Evolutionary conservation across 2,329 filamentous ascomycete species (phyloP), one percentile per base, ranked within the genome.

Genomic region (Apiospora koreana): DNA sequence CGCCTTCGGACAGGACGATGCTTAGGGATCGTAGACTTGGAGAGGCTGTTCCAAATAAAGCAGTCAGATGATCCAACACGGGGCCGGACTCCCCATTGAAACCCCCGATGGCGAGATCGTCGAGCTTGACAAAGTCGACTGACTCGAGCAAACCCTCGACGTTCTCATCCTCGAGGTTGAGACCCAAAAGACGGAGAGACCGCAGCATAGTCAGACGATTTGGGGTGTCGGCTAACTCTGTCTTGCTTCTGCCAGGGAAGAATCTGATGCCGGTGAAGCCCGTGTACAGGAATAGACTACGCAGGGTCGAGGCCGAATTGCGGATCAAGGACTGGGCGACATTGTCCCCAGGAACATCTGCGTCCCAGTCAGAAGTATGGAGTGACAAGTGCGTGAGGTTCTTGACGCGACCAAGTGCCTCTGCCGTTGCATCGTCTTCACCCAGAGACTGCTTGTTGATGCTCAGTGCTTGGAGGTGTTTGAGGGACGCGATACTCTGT

Each of bases 291-390:
- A 54, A 9, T 21, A 70, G 58, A 25, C 69, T 70, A 12, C 50
- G 54, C 9, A 70, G 69, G 16, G 69, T 68, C 23, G 66, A 50
- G 23, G 54, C 38, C 35, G 69, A 70, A 23, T 70, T 70, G 31
- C 42, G 58, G 31, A 70, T 23, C 8, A 70, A 28, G 18, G 42
- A 41, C 42, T 65, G 54, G 10, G 42, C 23, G 23, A 58, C 31
- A 65, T 45, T 28, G 35, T 35, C 35, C 8, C 35, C 35, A 35
- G 38, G 9, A 43, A 2, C 12, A 25, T 8, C 21, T 10, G 31
- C 4, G 8, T 35, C 35, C 4, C 9, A 25, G 16, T 28, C 50
- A 14, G 35, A 35, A 35, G 35, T 35, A 3, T 35, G n/a, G 21
- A 68, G 10, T 3, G 45, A 16, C 4, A 70, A 25, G 35, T 70